phyloP scores from a whole-genome alignment of 1,139 yeast species.

The Suzukiozyma palmioleophila region DNA sequence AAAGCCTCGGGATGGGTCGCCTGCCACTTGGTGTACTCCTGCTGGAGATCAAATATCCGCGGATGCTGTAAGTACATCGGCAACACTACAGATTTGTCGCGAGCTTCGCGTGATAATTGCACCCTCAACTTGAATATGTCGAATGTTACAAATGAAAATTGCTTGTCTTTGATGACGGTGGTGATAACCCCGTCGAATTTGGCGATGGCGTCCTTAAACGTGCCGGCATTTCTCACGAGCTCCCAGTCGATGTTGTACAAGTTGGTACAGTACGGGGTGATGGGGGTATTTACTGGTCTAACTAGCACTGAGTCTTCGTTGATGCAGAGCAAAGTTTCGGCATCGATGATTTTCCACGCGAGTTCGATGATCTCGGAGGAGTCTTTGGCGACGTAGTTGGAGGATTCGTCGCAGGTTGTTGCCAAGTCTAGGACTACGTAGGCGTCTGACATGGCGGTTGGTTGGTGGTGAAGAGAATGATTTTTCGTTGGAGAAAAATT shows the following conservation, averaged over 20 bases:
- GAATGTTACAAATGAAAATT: constrained; percentile 64
- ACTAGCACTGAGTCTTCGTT: constrained; percentile 45
- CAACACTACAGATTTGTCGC: constrained; percentile 66
- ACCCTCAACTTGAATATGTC: constrained; percentile 71
- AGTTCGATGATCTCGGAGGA: constrained; percentile 63
- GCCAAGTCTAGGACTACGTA: constrained; percentile 61
- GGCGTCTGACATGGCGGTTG: constrained; percentile 45
- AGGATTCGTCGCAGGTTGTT: constrained; percentile 67
- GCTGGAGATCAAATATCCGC: constrained; percentile 67
- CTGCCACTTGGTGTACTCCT: constrained; percentile 73
- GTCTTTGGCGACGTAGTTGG: constrained; percentile 56
- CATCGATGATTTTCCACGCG: constrained; percentile 55
- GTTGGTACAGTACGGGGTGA: constrained; percentile 57
- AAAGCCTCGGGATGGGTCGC: constrained; percentile 55
- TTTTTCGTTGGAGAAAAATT: too few species aligned
- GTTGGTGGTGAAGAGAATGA: constrained; percentile 1
- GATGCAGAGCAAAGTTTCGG: constrained; percentile 30
- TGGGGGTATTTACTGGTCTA: constrained; percentile 64
- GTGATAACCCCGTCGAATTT: constrained; percentile 35
- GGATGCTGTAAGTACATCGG: constrained; percentile 79
- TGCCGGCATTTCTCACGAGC: constrained; percentile 48
- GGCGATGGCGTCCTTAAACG: constrained; percentile 58
- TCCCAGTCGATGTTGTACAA: constrained; percentile 60
- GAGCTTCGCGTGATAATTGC: constrained; percentile 74
- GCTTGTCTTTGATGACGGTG: constrained; percentile 42